Percentiles rank a stretch among this genome's conserved stretches.
These are phyloP conservation scores for Tylopilus plumbeoviolaceoides DNA, from an alignment of 768 basidiomycete genomes.

Conservation along the genomic window DNA sequence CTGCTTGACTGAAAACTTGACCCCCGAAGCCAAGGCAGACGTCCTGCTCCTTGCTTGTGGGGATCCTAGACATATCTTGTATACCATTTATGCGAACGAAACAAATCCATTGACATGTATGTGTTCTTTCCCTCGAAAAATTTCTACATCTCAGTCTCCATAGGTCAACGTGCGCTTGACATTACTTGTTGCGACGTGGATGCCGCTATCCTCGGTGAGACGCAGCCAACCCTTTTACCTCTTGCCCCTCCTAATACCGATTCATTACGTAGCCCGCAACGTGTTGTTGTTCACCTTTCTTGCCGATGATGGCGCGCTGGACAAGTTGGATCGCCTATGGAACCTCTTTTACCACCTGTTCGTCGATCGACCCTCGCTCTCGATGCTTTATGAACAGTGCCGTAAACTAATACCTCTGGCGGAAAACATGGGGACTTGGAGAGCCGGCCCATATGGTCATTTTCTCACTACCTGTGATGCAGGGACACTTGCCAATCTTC, in stretches of 20 bases:
- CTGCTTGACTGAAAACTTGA: conserved; percentile 43
- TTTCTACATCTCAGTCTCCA: not conserved
- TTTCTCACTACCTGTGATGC: conserved; percentile 20
- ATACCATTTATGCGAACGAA: conserved; percentile 35
- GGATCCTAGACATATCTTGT: conserved; percentile 50
- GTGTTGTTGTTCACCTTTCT: conserved; percentile 24
- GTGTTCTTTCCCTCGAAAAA: not conserved
- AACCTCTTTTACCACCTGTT: conserved; percentile 25
- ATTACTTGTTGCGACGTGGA: conserved; percentile 31
- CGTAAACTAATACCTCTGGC: conserved; percentile 22
- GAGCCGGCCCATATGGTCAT: conserved; percentile 23
- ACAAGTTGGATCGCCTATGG: conserved; percentile 21
- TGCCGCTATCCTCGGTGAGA: conserved; percentile 23
- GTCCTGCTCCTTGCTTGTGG: conserved; percentile 54
- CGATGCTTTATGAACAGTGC: conserved; percentile 23
- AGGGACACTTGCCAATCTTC: conserved; percentile 19
- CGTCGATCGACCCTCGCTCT: conserved; percentile 16
- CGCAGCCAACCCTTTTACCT: not conserved
- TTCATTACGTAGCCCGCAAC: conserved; percentile 22
- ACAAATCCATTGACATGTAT: conserved; percentile 3
- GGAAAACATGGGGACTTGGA: conserved; percentile 17
- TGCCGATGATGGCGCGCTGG: conserved; percentile 13
- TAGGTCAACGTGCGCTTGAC: conserved; percentile 19
- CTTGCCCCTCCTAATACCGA: not conserved
- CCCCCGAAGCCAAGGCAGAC: conserved; percentile 36